Evolutionary conservation across 352 stramenopile genomes (phyloP).

Genomic region (Phytopythium sindhum): DNA sequence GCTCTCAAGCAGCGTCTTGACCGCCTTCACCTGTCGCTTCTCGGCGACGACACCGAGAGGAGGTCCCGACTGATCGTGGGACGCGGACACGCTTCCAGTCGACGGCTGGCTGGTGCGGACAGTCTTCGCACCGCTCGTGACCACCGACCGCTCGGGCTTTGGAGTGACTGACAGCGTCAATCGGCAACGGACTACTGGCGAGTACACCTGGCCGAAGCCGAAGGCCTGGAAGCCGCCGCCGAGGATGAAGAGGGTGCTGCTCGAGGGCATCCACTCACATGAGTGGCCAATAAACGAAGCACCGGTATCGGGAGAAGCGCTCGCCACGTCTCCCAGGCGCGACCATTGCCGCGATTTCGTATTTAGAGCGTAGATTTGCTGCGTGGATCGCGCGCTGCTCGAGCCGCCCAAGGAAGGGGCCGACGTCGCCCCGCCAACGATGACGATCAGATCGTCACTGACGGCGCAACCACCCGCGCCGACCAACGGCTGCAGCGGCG

Average conservation of each 20-base stretch:
- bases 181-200: slow-evolving; percentile 50
- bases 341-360: slow-evolving; percentile 43
- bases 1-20: slow-evolving; percentile 76
- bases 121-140: background rate
- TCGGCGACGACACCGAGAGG: slow-evolving; percentile 40
- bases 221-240: slow-evolving; percentile 83
- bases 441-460: slow-evolving; percentile 48
- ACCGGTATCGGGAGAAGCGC: slow-evolving; percentile 14
- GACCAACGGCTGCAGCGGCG: slow-evolving; percentile 34
- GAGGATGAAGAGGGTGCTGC: slow-evolving; percentile 42
- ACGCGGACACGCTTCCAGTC: background rate
- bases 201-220: slow-evolving; percentile 83
- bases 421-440: slow-evolving; percentile 57
- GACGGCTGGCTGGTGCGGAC: background rate
- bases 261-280: slow-evolving; percentile 44
- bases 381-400: slow-evolving; percentile 22
- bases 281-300: slow-evolving; percentile 58
- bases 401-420: slow-evolving; percentile 29
- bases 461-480: slow-evolving; percentile 42
- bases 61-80: background rate
- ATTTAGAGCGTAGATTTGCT: slow-evolving; percentile 57
- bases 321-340: slow-evolving; percentile 45
- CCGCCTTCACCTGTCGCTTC: slow-evolving; percentile 68
- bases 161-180: slow-evolving; percentile 21
- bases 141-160: background rate